Conservation (phyloP, 495 filamentous ascomycete species). For the Daldinia vernicosa region DNA sequence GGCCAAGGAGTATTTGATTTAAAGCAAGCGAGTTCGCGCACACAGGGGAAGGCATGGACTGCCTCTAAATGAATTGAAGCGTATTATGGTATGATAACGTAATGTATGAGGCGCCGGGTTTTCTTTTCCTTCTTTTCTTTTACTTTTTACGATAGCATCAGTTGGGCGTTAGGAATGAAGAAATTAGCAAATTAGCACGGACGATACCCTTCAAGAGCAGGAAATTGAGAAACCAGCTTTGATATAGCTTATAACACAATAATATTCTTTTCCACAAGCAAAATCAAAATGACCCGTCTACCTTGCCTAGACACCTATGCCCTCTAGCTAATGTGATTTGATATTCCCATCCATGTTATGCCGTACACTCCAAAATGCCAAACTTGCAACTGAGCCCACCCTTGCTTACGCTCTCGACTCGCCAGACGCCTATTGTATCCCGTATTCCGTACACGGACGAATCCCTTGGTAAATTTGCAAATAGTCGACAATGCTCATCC, state of each 20-base stretch:
- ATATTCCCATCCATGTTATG: conserved; percentile 17
- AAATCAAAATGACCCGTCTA: conserved; percentile 10
- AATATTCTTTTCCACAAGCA: conserved; percentile 8
- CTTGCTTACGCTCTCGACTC: conserved; percentile 25
- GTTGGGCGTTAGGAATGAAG: conserved; percentile 15
- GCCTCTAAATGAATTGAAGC: neutral
- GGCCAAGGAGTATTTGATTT: neutral
- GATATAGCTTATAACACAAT: conserved; percentile 7
- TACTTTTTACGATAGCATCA: conserved; percentile 17
- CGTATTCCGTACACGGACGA: neutral
- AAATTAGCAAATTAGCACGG: neutral
- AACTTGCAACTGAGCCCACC: conserved; percentile 6
- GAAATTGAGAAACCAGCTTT: conserved; percentile 30
- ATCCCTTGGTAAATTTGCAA: neutral
- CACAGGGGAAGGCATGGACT: neutral
- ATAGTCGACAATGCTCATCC: neutral
- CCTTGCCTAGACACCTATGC: neutral
- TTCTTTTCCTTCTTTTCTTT: neutral
- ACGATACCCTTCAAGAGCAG: conserved; percentile 36
- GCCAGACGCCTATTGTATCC: conserved; percentile 24
- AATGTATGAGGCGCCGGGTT: neutral
- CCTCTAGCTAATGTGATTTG: neutral
- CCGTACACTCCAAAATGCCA: conserved; percentile 28
- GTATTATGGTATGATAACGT: conserved; percentile 1
- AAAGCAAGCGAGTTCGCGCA: neutral